Conservation (phyloP, 345 rosid genomes). For the Eucalyptus grandis region DNA sequence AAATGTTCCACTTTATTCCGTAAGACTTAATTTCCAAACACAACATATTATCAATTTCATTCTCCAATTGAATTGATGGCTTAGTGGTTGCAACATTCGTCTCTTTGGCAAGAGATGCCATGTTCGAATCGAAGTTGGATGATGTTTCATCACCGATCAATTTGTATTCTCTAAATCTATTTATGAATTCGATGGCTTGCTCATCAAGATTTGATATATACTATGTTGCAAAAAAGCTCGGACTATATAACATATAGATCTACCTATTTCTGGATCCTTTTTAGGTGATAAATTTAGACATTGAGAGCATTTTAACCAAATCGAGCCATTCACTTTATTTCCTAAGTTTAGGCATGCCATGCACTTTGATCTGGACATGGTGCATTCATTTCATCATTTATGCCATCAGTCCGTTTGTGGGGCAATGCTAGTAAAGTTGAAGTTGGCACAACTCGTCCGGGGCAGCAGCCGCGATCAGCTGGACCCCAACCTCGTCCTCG, state of each 20-base stretch:
- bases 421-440: neutral
- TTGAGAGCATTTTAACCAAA: neutral
- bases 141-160: accelerated
- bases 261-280: accelerated
- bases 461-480: neutral
- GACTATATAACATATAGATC: accelerated
- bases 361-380: neutral
- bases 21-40: no score
- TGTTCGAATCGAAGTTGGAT: accelerated
- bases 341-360: neutral
- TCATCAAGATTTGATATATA: accelerated
- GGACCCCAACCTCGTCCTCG: neutral
- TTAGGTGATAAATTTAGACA: neutral
- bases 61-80: accelerated
- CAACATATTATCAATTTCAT: accelerated
- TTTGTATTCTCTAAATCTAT: accelerated
- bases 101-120: neutral
- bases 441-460: neutral
- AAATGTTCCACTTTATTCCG: accelerated
- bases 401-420: neutral
- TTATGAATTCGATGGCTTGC: no score
- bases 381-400: accelerated
- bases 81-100: accelerated
- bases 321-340: neutral
- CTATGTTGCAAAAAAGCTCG: accelerated